These are phyloP conservation scores for Apophysomyces trapeziformis DNA, from an alignment of 371 early-diverging fungal genomes.

Conservation along the genomic window DNA sequence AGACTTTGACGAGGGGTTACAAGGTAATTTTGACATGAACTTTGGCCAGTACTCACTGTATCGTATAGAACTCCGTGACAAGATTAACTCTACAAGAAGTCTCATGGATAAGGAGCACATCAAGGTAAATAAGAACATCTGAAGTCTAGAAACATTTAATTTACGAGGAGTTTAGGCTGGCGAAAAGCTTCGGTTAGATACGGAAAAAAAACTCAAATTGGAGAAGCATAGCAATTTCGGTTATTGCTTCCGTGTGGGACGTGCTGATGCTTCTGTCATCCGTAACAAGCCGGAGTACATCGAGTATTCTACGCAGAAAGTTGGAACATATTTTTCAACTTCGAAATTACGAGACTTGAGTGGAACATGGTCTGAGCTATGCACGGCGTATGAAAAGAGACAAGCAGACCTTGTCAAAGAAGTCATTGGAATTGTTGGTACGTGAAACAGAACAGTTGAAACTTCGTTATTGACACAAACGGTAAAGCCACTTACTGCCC, in stretches of 20 bases:
- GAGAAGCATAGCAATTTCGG: constrained; percentile 85
- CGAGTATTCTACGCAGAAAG: constrained; percentile 90
- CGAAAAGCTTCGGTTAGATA: constrained; percentile 71
- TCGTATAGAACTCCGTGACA: constrained; percentile 59
- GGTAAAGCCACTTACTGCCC: constrained; percentile 77
- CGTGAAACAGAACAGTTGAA: neutral
- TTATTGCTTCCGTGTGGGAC: constrained; percentile 85
- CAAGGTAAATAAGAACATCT: constrained; percentile 31
- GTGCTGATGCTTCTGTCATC: constrained; percentile 51
- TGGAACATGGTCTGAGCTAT: constrained; percentile 53
- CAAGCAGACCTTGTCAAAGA: constrained; percentile 84
- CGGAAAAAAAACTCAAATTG: constrained; percentile 88
- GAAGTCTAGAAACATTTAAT: neutral
- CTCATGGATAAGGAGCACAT: constrained; percentile 70
- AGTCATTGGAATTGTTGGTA: constrained; percentile 80
- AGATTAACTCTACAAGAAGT: constrained; percentile 62
- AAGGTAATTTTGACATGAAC: constrained; percentile 52
- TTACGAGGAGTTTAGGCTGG: constrained; percentile 46
- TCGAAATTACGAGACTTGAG: constrained; percentile 62
- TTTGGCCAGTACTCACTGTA: neutral
- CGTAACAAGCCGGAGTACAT: constrained; percentile 71
- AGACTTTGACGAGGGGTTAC: constrained; percentile 78
- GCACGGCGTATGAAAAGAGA: constrained; percentile 63
- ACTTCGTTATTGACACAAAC: neutral
- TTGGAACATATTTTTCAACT: constrained; percentile 90